phyloP scores from a whole-genome alignment of 2,329 filamentous ascomycete species.

The Pseudogymnoascus sp. region DNA sequence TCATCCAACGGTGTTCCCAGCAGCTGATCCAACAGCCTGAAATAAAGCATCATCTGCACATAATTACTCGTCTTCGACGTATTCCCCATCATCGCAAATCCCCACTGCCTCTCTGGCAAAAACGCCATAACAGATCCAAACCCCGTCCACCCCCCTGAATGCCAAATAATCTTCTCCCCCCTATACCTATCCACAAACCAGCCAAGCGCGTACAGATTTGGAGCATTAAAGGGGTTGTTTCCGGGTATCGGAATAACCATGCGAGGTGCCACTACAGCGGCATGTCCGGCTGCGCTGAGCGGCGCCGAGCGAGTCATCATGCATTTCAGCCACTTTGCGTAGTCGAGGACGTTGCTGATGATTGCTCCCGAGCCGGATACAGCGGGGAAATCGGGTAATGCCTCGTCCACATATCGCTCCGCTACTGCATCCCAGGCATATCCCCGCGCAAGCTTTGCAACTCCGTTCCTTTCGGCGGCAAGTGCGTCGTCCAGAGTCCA shows the following conservation, averaged over 20 bases:
- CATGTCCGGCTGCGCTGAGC: constrained; percentile 28
- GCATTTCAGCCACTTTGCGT: constrained; percentile 41
- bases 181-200: constrained; percentile 33
- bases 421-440: constrained; percentile 33
- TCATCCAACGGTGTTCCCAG: constrained; percentile 28
- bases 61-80: constrained; percentile 33
- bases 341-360: constrained; percentile 41
- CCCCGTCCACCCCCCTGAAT: constrained; percentile 37
- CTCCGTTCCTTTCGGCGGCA: neutral
- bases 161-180: constrained; percentile 35
- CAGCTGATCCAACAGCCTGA: constrained; percentile 34
- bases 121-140: constrained; percentile 37
- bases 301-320: constrained; percentile 34
- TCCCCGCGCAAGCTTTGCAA: constrained; percentile 32
- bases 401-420: constrained; percentile 17
- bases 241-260: constrained; percentile 19
- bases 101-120: constrained; percentile 36
- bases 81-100: constrained; percentile 37
- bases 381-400: constrained; percentile 25
- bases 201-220: constrained; percentile 34
- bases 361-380: constrained; percentile 37
- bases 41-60: constrained; percentile 29
- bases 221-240: constrained; percentile 24
- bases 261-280: constrained; percentile 28
- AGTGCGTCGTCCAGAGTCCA: constrained; percentile 8